Base-by-base conservation (phyloP, 2,329 filamentous ascomycete genomes). In the Camillea tinctor region DNA sequence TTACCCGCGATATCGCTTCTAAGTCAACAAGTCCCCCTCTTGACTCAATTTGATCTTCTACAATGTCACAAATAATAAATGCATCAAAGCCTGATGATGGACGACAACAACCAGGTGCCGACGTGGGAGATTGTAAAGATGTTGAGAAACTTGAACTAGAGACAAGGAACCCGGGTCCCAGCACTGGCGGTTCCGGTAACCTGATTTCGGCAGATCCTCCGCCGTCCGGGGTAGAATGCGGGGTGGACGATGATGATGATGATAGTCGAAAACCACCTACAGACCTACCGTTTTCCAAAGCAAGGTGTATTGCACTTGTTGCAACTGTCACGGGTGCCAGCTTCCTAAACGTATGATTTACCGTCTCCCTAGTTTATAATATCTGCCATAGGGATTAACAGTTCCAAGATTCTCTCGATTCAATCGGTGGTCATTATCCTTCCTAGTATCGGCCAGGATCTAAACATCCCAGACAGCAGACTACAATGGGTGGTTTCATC, bases 401-500 rank as follows among this genome's bases (percentile, higher is more conserved):
- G 11, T 8, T 19, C 26, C 0, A 24, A 84, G 84, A 86, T 81
- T 1, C 75, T 88, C 53, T 84, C 82, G 1, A 78, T 81, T 2
- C 85, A 88, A 69, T 77, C 82, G 1, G 80, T 85, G 3, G 83
- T 88, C 60, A 88, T 88, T 61, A 83, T 88, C 54, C 75, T 89
- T 17, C 86, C 86, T 0, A 82, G 80, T n/a, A 87, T 89, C 36
- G 84, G 84, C 44, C 68, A 75, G 23, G 81, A 82, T 11, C 76
- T 89, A 4, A 61, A 72, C 55, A 85, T 89, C 20, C 86, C 86
- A 0, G 80, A 83, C 48, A 79, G 79, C 23, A 79, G 86, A 17
- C 79, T 84, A 59, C 86, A 89, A 74, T 90, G 87, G 87, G 80
- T 90, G 62, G 78, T 90, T 0, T 89, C 87, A 0, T 83, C 86